Conservation (phyloP, 1,284 basidiomycete species). For the Coniferiporia weirii region DNA sequence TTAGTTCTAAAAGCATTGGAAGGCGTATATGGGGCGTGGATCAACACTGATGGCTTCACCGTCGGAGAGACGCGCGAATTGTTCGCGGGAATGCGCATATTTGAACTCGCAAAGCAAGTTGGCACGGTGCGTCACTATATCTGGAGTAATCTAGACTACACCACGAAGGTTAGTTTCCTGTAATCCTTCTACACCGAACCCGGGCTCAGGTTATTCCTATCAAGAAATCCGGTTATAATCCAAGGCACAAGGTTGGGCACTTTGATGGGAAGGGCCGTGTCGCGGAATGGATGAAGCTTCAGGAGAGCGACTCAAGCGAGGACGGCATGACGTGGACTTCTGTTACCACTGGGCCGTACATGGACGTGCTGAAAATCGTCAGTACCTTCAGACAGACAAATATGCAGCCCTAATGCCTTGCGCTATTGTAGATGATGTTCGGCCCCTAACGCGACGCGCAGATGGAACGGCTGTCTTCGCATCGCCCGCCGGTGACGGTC, state of each 20-base stretch:
- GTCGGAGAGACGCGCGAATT: slow-evolving; percentile 41
- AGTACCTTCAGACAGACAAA: slow-evolving; percentile 19
- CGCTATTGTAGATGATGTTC: slow-evolving; percentile 1
- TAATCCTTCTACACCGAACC: no score
- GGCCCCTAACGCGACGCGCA: slow-evolving; percentile 34
- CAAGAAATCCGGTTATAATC: slow-evolving; percentile 24
- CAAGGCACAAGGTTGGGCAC: slow-evolving; percentile 32
- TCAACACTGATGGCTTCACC: slow-evolving; percentile 44
- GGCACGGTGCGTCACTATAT: slow-evolving; percentile 38
- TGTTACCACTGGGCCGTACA: slow-evolving; percentile 39
- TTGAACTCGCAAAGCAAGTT: slow-evolving; percentile 40
- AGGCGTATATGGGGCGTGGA: slow-evolving; percentile 40
- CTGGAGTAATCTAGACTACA: slow-evolving; percentile 44
- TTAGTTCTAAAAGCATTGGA: slow-evolving; percentile 32
- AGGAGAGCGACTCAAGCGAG: slow-evolving; percentile 36
- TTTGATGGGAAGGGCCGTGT: slow-evolving; percentile 42
- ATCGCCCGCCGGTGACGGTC: slow-evolving; percentile 30
- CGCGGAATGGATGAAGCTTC: slow-evolving; percentile 37
- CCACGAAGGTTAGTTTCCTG: slow-evolving; percentile 33
- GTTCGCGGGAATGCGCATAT: slow-evolving; percentile 40
- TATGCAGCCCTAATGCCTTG: background rate
- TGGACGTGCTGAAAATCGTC: slow-evolving; percentile 39
- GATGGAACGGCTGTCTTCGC: slow-evolving; percentile 44
- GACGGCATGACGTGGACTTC: slow-evolving; percentile 36
- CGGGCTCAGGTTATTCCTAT: no score